These are phyloP conservation scores for Coffea humblotiana DNA, from an alignment of 305 asterid genomes.

Conservation along the genomic window DNA sequence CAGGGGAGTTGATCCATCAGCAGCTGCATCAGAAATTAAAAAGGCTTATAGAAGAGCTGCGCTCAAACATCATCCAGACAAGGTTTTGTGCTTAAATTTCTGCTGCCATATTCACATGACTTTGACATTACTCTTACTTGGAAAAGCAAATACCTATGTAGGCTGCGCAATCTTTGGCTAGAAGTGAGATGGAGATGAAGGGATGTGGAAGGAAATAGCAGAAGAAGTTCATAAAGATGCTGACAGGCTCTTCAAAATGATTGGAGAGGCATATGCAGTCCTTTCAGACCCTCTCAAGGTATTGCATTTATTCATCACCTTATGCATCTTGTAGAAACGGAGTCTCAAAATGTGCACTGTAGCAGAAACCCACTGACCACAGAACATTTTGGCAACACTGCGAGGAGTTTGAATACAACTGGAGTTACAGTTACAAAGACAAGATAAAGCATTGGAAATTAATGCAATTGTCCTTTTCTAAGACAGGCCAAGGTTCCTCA, in stretches of 20 bases:
- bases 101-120: slow-evolving; percentile 26
- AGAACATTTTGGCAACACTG: no score
- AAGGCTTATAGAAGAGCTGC: slow-evolving; percentile 97
- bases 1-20: slow-evolving; percentile 95
- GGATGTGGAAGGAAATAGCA: slow-evolving; percentile 83
- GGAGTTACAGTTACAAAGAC: no score
- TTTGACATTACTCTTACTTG: slow-evolving; percentile 13
- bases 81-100: slow-evolving; percentile 48
- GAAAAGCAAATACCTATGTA: slow-evolving; percentile 31
- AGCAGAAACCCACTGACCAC: no score
- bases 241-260: slow-evolving; percentile 88
- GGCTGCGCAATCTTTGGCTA: slow-evolving; percentile 86
- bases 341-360: not conserved
- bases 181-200: slow-evolving; percentile 79
- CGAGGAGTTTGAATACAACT: not conserved
- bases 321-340: not conserved
- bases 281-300: slow-evolving; percentile 94
- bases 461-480: no score
- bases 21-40: slow-evolving; percentile 79
- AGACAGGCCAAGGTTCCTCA: no score
- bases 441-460: no score
- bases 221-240: slow-evolving; percentile 85
- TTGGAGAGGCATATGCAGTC: slow-evolving; percentile 96
- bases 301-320: slow-evolving; percentile 14
- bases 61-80: slow-evolving; percentile 93